Evolutionary conservation across 202 grass and related monocot species (phyloP).

Genomic region (Sporobolus alterniflorus): DNA sequence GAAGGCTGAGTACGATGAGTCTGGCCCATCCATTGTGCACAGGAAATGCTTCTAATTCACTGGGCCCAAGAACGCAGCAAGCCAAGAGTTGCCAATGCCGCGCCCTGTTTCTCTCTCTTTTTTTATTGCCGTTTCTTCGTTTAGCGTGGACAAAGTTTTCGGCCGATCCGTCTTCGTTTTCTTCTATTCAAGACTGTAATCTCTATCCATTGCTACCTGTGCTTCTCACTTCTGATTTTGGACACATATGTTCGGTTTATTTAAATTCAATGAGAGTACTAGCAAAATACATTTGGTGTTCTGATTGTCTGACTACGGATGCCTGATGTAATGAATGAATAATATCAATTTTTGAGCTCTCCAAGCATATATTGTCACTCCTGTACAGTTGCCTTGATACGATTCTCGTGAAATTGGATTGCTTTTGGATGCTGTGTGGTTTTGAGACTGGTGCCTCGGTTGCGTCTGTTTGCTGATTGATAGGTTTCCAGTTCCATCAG

Average conservation of each 20-base stretch:
- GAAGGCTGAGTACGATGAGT: constrained; percentile 96
- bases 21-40: constrained; percentile 94
- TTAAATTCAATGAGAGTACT: constrained; percentile 61
- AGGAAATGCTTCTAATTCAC: constrained; percentile 96
- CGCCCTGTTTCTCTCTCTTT: constrained; percentile 44
- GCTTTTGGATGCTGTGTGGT: no score
- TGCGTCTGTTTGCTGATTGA: not conserved
- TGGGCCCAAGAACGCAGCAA: constrained; percentile 55
- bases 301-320: constrained; percentile 31
- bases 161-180: constrained; percentile 30
- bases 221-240: constrained; percentile 69
- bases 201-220: constrained; percentile 50
- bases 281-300: constrained; percentile 53
- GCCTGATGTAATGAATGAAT: constrained; percentile 48
- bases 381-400: not conserved
- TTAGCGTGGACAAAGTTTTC: constrained; percentile 68
- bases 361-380: not conserved
- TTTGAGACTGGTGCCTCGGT: not conserved
- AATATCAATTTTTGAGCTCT: constrained; percentile 35
- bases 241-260: constrained; percentile 65
- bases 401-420: not conserved
- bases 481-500: not conserved
- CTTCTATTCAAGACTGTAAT: constrained; percentile 63
- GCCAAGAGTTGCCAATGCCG: constrained; percentile 53
- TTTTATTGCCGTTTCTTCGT: constrained; percentile 49